Base-by-base conservation (phyloP, 371 early-diverging fungal genomes). In the Lichtheimia hyalospora region DNA sequence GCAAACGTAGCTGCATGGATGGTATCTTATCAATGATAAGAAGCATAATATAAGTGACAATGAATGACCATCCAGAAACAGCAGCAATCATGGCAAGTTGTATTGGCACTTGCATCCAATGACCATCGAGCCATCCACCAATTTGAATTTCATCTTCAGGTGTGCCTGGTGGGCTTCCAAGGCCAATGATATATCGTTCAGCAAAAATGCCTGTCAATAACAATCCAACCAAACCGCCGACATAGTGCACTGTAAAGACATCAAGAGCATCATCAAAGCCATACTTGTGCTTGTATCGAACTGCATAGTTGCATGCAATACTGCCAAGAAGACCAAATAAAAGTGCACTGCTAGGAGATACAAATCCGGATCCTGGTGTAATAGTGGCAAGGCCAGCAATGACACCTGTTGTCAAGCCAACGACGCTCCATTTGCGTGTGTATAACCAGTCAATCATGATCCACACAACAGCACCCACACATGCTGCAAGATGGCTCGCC, bases 351-450 rank as follows among this genome's bases (percentile, higher is more conserved):
- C 85, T 83, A 12, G 90, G 86, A 14, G 82, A 75, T 13, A 92
- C 90, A 56, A 76, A 89, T n/a, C 92, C 91, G 34, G 88, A 83
- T 0, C 84, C 89, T 0, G 94, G 94, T 2, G 94, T 93, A 59
- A 92, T 84, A 2, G 84, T 87, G 8, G 90, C 93, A 41, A 93
- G 74, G 13, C 90, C 94, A 12, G 88, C 87, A 7, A 92, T 87
- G 3, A 88, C 92, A 43, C 95, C 95, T 2, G 89, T 86, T 75
- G 91, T 92, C 63, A 90, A 86, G 18, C 91, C 92, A 23, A 94
- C 82, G 57, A 87, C 84, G 4, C 92, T 89, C 62, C 88, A 74
- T 73, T 88, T 88, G 57, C 73, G 71, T 39, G 79, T 66, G 62
- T 77, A 69, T 40, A 81, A 74, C 70, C 84, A 91, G 61, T 91